Percentiles rank a stretch among this genome's conserved stretches.
Evolutionary conservation across 2,329 filamentous ascomycete genomes (phyloP).

Genomic region (Aspergillus versicolor): DNA sequence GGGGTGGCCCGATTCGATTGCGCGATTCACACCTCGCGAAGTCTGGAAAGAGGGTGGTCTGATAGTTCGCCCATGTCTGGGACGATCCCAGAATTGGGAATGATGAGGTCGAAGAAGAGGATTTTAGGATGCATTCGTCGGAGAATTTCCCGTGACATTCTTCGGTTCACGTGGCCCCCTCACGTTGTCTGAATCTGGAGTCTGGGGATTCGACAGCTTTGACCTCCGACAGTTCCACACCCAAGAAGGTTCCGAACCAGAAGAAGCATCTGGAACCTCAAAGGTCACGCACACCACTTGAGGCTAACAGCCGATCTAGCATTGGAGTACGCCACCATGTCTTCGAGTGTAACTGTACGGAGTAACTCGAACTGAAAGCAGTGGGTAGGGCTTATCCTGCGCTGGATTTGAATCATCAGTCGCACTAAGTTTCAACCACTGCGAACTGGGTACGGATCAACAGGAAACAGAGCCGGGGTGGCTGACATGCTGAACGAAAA

Average conservation of each 20-base stretch:
- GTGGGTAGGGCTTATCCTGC: not conserved
- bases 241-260: not conserved
- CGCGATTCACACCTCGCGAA: not conserved
- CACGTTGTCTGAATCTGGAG: not conserved
- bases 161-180: constrained; percentile 5
- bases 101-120: not conserved
- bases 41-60: not conserved
- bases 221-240: not conserved
- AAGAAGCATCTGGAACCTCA: not conserved
- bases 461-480: too few relatives aligned
- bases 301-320: not conserved
- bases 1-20: not conserved
- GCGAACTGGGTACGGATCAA: too few relatives aligned
- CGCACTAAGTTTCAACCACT: too few relatives aligned
- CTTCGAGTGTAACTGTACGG: constrained; percentile 8
- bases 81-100: not conserved
- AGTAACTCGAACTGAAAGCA: constrained; percentile 10
- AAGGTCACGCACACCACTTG: not conserved
- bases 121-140: not conserved
- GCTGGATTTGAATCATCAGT: not conserved
- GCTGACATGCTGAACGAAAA: too few relatives aligned
- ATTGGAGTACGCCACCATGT: constrained; percentile 2
- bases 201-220: not conserved
- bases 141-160: constrained; percentile 8
- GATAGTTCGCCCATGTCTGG: not conserved